phyloP scores from a whole-genome alignment of 2,329 filamentous ascomycete species.

The Aspergillus costaricaensis region DNA sequence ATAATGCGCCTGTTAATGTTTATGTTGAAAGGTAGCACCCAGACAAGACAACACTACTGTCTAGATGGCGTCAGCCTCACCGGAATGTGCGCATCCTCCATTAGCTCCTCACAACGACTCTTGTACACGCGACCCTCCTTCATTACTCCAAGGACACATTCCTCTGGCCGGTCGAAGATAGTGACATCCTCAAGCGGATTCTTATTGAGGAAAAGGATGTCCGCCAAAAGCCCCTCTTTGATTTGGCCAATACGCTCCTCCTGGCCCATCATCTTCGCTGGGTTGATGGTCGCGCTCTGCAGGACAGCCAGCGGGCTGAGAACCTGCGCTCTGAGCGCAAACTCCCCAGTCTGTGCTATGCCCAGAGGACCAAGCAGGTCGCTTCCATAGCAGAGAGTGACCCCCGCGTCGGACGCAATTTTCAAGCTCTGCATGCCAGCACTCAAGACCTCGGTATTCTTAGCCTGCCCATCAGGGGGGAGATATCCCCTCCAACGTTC shows the following conservation, averaged over 20 bases:
- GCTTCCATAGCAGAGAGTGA: slow-evolving; percentile 59
- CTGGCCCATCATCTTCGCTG: slow-evolving; percentile 52
- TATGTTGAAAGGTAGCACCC: too few relatives aligned
- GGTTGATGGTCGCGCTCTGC: slow-evolving; percentile 55
- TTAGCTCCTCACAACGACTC: slow-evolving; percentile 1
- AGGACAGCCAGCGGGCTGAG: slow-evolving; percentile 49
- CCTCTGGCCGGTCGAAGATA: slow-evolving; percentile 52
- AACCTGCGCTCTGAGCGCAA: slow-evolving; percentile 48
- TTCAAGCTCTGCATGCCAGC: slow-evolving; percentile 51
- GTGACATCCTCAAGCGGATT: slow-evolving; percentile 60
- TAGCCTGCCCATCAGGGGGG: slow-evolving; percentile 43
- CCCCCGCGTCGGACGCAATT: slow-evolving; percentile 54
- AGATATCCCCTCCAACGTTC: slow-evolving; percentile 36
- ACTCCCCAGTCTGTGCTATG: slow-evolving; percentile 54
- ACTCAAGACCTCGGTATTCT: slow-evolving; percentile 55
- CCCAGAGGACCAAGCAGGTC: slow-evolving; percentile 56
- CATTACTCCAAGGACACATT: slow-evolving; percentile 53
- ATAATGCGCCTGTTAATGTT: too few relatives aligned
- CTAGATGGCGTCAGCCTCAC: neutral
- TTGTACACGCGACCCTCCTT: slow-evolving; percentile 55
- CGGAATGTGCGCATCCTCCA: slow-evolving; percentile 6
- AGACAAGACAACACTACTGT: neutral
- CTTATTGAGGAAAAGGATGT: slow-evolving; percentile 54
- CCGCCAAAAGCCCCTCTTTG: slow-evolving; percentile 53
- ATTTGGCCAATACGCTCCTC: slow-evolving; percentile 54